Base-by-base conservation (phyloP, 164 flowering plant genomes). In the Amborella trichopoda region DNA sequence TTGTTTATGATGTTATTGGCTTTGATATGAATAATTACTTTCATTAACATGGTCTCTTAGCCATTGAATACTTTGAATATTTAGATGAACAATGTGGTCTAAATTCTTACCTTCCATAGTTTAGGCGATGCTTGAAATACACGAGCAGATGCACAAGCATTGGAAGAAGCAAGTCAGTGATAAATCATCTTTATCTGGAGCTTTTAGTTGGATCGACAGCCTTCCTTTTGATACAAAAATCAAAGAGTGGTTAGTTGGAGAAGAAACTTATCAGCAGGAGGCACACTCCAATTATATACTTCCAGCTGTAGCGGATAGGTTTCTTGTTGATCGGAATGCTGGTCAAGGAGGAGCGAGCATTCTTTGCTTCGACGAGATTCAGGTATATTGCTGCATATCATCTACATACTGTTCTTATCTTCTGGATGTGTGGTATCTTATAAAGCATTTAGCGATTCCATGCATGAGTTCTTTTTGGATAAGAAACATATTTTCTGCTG, bases 331-430 rank as follows among this genome's bases (percentile, higher is more conserved):
- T 46, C 66, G 50, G 24, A 59, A 75, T 59, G 62, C 64, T 25
- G 60, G 66, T 61, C 62, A 69, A 61, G 67, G 65, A 46, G 96
- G 96, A 52, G 96, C 94, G 26, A 81, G 85, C 68, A 58, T 91
- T 68, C 83, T 91, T 36, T 91, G 98, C 69, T 91, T 91, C 70
- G 98, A 91, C 69, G 98, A 91, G 71, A 80, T 91, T 49, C 98
- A 91, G 98, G 98, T 87, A 61, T 23, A 9, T n/a, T n/a, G n/a
- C n/a, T n/a, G n/a, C n/a, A n/a, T n/a, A n/a, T n/a, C n/a, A n/a
- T n/a, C n/a, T n/a, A n/a, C n/a, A n/a, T n/a, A n/a, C n/a, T n/a
- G n/a, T n/a, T n/a, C n/a, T n/a, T n/a, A n/a, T n/a, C n/a, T n/a
- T n/a, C n/a, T n/a, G n/a, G n/a, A n/a, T n/a, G n/a, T n/a, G n/a